phyloP scores from a whole-genome alignment of 2,329 filamentous ascomycete species.

The Escovopsis weberi region DNA sequence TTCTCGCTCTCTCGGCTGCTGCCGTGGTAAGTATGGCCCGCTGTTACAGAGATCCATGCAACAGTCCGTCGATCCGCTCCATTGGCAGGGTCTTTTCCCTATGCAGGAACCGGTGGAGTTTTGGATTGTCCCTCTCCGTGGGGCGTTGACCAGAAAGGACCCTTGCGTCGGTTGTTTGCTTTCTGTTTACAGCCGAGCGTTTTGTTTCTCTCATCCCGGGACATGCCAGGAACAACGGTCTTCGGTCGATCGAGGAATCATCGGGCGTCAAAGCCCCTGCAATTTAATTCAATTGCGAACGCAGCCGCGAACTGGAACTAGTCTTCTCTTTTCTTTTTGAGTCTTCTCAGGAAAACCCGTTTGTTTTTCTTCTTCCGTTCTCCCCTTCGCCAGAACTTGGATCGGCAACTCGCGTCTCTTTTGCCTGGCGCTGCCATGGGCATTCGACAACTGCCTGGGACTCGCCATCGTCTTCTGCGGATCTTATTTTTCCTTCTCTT shows the following conservation, averaged over 20 bases:
- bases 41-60: constrained; percentile 4
- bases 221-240: constrained; percentile 2
- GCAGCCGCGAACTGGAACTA: constrained; percentile 12
- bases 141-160: constrained; percentile 13
- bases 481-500: no score
- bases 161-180: constrained; percentile 3
- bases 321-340: not conserved
- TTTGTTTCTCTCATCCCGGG: constrained; percentile 1
- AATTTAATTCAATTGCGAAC: constrained; percentile 21
- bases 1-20: constrained; percentile 7
- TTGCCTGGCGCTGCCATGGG: no score
- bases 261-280: constrained; percentile 7
- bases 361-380: no score
- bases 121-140: constrained; percentile 3
- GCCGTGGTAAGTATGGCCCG: constrained; percentile 26
- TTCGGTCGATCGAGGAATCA: constrained; percentile 1
- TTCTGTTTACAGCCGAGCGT: constrained; percentile 1
- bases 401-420: no score
- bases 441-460: no score
- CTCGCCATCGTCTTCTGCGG: no score
- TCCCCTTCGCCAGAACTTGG: no score
- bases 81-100: constrained; percentile 2
- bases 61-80: constrained; percentile 2
- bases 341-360: no score
- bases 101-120: constrained; percentile 5